phyloP scores from a whole-genome alignment of 2,329 filamentous ascomycete genomes.

The Cordyceps militaris region DNA sequence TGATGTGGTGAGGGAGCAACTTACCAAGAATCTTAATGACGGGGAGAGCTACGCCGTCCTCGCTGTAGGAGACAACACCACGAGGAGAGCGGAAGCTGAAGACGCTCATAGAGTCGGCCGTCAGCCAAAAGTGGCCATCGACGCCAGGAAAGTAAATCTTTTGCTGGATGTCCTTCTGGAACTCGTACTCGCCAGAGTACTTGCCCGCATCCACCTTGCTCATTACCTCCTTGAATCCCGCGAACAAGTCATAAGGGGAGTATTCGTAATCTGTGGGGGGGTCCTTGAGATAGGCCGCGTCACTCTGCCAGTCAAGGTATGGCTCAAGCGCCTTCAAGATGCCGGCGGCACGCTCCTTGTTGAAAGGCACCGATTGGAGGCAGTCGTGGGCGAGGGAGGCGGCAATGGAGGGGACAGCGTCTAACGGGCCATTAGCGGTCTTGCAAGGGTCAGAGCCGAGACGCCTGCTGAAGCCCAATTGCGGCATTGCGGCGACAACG shows the following conservation, averaged over 20 bases:
- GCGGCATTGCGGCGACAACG: neutral
- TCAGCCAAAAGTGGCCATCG: conserved; percentile 57
- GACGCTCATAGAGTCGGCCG: conserved; percentile 42
- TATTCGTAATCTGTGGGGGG: conserved; percentile 46
- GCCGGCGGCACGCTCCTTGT: conserved; percentile 26
- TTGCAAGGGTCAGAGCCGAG: neutral
- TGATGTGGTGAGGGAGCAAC: neutral
- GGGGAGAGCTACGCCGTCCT: conserved; percentile 17
- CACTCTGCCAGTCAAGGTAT: conserved; percentile 42
- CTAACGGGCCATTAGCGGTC: neutral
- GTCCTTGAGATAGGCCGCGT: conserved; percentile 40
- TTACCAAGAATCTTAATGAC: conserved; percentile 19
- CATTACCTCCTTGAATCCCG: conserved; percentile 37
- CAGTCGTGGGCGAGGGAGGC: conserved; percentile 32
- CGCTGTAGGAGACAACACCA: conserved; percentile 33
- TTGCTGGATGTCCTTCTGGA: conserved; percentile 46
- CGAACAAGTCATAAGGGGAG: conserved; percentile 40
- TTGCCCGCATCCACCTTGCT: conserved; percentile 32
- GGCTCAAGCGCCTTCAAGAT: conserved; percentile 32
- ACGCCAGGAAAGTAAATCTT: conserved; percentile 46
- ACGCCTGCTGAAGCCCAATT: neutral
- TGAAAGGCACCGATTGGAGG: conserved; percentile 32
- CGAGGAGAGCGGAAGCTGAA: conserved; percentile 31
- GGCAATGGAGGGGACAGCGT: conserved; percentile 24
- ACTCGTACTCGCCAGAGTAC: conserved; percentile 48